phyloP scores from a whole-genome alignment of 2,329 filamentous ascomycete genomes.

The Monosporascus sp. region DNA sequence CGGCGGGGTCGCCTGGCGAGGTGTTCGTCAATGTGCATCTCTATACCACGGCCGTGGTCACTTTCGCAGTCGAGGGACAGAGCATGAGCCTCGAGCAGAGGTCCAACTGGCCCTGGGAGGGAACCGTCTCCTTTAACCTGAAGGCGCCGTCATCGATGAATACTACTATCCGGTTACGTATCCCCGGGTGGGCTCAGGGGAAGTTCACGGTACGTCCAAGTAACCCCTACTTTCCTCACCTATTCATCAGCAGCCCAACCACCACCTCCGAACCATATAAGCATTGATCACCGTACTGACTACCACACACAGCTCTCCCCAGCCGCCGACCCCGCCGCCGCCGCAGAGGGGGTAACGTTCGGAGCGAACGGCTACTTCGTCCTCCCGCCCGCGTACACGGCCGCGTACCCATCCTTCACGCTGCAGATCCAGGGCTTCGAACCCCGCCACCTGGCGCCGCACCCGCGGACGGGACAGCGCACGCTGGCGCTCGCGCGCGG shows the following conservation, averaged over 20 bases:
- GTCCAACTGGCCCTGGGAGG: conserved; percentile 55
- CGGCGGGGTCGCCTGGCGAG: background rate
- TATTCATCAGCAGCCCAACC: conserved; percentile 8
- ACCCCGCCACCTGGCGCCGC: conserved; percentile 45
- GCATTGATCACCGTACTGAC: background rate
- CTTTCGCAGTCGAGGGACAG: conserved; percentile 30
- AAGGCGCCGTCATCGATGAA: conserved; percentile 23
- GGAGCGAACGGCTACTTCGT: conserved; percentile 43
- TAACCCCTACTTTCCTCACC: conserved; percentile 4
- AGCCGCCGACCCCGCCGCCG: conserved; percentile 14
- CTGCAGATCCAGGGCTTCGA: conserved; percentile 41
- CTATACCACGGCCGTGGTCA: conserved; percentile 45
- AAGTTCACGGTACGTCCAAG: conserved; percentile 20
- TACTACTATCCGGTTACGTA: conserved; percentile 43
- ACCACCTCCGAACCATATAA: background rate
- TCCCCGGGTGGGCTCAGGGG: conserved; percentile 47
- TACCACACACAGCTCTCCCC: conserved; percentile 29
- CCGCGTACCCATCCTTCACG: conserved; percentile 35
- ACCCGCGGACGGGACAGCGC: conserved; percentile 53
- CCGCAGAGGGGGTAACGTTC: too few species aligned
- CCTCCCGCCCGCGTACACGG: conserved; percentile 36
- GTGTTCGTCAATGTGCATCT: conserved; percentile 49
- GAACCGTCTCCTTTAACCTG: conserved; percentile 43
- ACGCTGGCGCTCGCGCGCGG: conserved; percentile 51
- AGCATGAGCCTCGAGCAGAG: conserved; percentile 41